These are phyloP conservation scores for Ophiosphaerella herpotricha DNA, from an alignment of 2,329 filamentous ascomycete species.

Conservation along the genomic window DNA sequence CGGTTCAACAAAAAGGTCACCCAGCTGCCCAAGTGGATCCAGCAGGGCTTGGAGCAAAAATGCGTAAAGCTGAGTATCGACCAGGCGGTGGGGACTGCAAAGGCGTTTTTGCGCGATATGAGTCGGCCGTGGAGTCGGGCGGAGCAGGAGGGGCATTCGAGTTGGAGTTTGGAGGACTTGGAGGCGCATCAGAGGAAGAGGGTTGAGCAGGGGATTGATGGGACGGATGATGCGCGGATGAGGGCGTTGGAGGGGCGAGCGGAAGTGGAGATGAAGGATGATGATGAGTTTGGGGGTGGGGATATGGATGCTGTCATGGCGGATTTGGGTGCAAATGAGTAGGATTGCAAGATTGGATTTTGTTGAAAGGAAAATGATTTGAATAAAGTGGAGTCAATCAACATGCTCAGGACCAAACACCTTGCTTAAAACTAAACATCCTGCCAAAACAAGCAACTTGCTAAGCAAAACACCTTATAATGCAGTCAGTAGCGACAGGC, in stretches of 20 bases:
- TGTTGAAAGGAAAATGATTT: not conserved
- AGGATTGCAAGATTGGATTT: not conserved
- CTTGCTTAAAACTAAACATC: not conserved
- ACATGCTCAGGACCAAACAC: no score
- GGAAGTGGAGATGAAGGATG: constrained; percentile 25
- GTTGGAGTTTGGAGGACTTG: constrained; percentile 83
- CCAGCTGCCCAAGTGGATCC: constrained; percentile 97
- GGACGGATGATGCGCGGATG: constrained; percentile 58
- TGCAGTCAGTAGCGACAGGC: not conserved
- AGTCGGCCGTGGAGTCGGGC: constrained; percentile 82
- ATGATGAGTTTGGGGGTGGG: constrained; percentile 42
- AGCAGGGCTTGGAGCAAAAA: constrained; percentile 79
- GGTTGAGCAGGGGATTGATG: constrained; percentile 69
- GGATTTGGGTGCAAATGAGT: constrained; percentile 25
- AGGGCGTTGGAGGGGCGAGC: constrained; percentile 37
- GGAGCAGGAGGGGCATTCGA: constrained; percentile 90
- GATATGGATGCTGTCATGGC: constrained; percentile 46
- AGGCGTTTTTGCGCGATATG: constrained; percentile 89
- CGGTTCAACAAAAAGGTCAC: constrained; percentile 88
- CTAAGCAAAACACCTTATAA: not conserved
- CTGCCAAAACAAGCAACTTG: no score
- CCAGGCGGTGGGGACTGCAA: constrained; percentile 87
- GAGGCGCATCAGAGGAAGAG: constrained; percentile 76
- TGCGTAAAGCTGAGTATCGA: constrained; percentile 93
- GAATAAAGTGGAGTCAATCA: not conserved